phyloP scores from a whole-genome alignment of 148 eudicot genomes.

The Talinum fruticosum region DNA sequence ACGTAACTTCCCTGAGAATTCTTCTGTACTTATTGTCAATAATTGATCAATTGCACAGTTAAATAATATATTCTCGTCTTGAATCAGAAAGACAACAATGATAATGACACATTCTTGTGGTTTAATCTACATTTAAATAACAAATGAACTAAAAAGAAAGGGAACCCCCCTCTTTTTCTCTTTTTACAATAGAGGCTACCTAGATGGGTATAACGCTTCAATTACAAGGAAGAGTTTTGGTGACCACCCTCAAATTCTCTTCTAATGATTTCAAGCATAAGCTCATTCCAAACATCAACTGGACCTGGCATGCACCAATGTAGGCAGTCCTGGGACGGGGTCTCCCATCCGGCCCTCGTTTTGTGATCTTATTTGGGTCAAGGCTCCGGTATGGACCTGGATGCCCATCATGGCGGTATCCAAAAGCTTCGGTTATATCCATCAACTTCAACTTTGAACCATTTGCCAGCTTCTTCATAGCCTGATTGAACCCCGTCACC shows the following conservation, averaged over 20 bases:
- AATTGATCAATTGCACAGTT: no score
- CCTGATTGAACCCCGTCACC: slow-evolving; percentile 54
- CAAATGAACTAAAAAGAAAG: not conserved
- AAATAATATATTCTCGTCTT: not conserved
- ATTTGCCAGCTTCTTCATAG: slow-evolving; percentile 49
- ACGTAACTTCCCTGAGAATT: not conserved
- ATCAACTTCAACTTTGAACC: slow-evolving; percentile 56
- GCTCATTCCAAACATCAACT: slow-evolving; percentile 7
- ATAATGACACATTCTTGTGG: not conserved
- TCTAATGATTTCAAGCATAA: slow-evolving; percentile 51
- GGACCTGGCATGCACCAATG: slow-evolving; percentile 9
- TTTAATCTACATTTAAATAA: not conserved
- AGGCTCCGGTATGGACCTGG: slow-evolving; percentile 49
- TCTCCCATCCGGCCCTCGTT: slow-evolving; percentile 50
- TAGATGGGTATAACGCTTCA: not conserved
- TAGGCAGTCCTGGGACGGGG: slow-evolving; percentile 65
- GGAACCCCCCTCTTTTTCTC: not conserved
- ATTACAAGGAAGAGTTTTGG: not conserved
- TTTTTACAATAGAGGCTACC: slow-evolving; percentile 3
- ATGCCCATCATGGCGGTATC: slow-evolving; percentile 68
- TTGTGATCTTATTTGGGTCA: slow-evolving; percentile 48
- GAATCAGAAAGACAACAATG: not conserved
- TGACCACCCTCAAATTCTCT: slow-evolving; percentile 27
- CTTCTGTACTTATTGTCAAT: not conserved
- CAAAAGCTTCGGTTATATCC: slow-evolving; percentile 72